Evolutionary conservation across 371 early-diverging fungal species (phyloP), one percentile per base, ranked within the genome.

Genomic region (Lichtheimia ramosa): DNA sequence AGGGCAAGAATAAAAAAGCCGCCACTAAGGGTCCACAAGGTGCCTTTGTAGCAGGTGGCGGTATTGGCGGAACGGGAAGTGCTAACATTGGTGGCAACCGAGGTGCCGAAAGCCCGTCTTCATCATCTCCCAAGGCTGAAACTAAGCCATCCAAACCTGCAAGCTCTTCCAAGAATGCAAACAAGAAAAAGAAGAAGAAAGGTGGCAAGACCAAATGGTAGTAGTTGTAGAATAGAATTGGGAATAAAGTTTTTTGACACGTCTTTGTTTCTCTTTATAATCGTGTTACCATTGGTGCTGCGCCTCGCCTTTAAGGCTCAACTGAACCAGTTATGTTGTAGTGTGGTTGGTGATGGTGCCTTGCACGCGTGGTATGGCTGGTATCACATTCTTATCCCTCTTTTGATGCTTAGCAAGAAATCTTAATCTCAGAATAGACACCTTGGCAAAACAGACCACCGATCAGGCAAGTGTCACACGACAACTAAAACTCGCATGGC

Each of bases 1-100:
- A 85, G 75, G 81, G 83, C 2, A 77, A 84, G 34, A 86, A 77
- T 25, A 77, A 79, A 56, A 87, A 84, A 66, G 79, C 83, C 1
- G 68, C 81, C 57, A 64, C 64, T 49, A 79, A 79, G 54, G 86
- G 85, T 3, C 73, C 84, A 56, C 87, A 86, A 64, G 86, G 91
- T 12, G 62, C 71, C 50, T 80, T 79, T 12, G 62, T 86, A 13
- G 81, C 76, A 21, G 88, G 87, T 25, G 88, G 89, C 24, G 89
- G 89, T 27, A 78, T 84, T 59, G 88, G 88, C 51, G 76, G 80
- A 12, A 90, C 90, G 14, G 89, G 89, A 21, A 86, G 87, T 70
- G 90, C 89, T 18, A 82, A 85, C 43, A 90, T 90, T 65, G 82
- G 76, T 16, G 87, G 85, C 20, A 42, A 27, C 13, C 24, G 23